These are phyloP conservation scores for Colletotrichum lini DNA, from an alignment of 2,329 filamentous ascomycete genomes.

Conservation along the genomic window DNA sequence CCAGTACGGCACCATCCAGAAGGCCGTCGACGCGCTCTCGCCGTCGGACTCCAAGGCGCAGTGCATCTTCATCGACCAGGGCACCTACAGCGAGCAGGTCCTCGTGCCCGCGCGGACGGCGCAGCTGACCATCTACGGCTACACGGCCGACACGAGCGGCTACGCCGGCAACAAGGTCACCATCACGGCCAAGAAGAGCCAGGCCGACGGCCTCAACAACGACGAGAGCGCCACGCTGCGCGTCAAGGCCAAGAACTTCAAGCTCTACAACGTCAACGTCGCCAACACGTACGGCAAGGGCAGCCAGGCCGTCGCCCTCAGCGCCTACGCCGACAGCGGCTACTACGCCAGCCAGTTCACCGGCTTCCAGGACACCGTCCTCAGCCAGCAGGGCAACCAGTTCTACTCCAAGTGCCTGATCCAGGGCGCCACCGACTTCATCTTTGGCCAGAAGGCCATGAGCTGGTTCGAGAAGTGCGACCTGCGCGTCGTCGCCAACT, in stretches of 20 bases:
- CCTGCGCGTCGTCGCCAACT: conserved; percentile 53
- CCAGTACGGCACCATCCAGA: conserved; percentile 55
- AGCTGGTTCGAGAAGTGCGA: conserved; percentile 62
- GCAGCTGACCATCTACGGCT: conserved; percentile 69
- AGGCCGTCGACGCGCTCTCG: conserved; percentile 72
- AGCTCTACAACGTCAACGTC: conserved; percentile 73
- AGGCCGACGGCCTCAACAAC: conserved; percentile 64
- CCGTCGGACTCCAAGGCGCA: conserved; percentile 63
- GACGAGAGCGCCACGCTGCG: conserved; percentile 67
- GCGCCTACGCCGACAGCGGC: conserved; percentile 59
- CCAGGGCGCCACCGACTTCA: conserved; percentile 65
- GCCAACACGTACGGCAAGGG: conserved; percentile 64
- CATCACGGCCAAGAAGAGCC: conserved; percentile 67
- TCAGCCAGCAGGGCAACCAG: conserved; percentile 62
- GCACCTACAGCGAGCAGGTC: conserved; percentile 74
- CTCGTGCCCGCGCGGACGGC: conserved; percentile 64
- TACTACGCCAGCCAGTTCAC: conserved; percentile 63
- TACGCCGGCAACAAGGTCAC: conserved; percentile 73
- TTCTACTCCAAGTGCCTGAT: conserved; percentile 62
- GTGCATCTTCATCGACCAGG: conserved; percentile 77
- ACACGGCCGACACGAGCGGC: conserved; percentile 65
- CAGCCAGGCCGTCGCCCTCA: conserved; percentile 62
- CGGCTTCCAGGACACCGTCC: conserved; percentile 66
- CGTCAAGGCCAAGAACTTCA: conserved; percentile 64
- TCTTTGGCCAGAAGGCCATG: conserved; percentile 60